Percentiles rank a stretch among this genome's conserved stretches.
phyloP scores from a whole-genome alignment of 768 basidiomycete genomes.

The Royoungia palumana region DNA sequence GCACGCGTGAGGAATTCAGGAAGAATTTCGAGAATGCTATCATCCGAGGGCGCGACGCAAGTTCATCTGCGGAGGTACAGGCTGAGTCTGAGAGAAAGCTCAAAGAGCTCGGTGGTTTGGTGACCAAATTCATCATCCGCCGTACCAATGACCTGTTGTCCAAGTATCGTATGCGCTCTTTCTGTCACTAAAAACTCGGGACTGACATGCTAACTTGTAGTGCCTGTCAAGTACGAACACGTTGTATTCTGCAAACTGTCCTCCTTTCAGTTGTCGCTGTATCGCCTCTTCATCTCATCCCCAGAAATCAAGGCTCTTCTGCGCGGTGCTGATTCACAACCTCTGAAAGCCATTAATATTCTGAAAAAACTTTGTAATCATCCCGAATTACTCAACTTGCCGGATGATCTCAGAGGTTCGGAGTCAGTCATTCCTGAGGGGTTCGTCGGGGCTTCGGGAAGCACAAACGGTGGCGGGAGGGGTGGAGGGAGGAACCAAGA shows the following conservation, averaged over 20 bases:
- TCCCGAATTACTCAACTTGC: conserved; percentile 84
- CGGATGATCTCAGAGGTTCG: conserved; percentile 78
- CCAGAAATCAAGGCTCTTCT: conserved; percentile 89
- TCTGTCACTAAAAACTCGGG: not conserved
- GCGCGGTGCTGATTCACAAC: conserved; percentile 84
- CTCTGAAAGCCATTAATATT: conserved; percentile 93
- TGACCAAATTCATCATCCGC: conserved; percentile 92
- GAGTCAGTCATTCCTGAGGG: conserved; percentile 79
- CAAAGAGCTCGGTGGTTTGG: conserved; percentile 83
- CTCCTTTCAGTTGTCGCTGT: conserved; percentile 78
- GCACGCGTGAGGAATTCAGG: conserved; percentile 84
- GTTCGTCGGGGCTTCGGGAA: conserved; percentile 52
- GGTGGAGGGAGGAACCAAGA: conserved; percentile 41
- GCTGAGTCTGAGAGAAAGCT: conserved; percentile 85
- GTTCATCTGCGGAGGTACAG: conserved; percentile 75
- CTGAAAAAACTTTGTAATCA: conserved; percentile 96
- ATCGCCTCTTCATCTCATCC: conserved; percentile 87
- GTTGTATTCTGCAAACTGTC: conserved; percentile 91
- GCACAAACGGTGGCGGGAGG: conserved; percentile 30
- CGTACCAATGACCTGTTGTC: conserved; percentile 92
- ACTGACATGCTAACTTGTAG: conserved; percentile 39
- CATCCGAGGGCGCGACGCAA: conserved; percentile 84
- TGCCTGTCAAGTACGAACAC: conserved; percentile 98
- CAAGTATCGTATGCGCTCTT: conserved; percentile 73
- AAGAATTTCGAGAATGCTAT: conserved; percentile 95